Evolutionary conservation across 768 basidiomycete genomes (phyloP).

Genomic region (Amanita phalloides): DNA sequence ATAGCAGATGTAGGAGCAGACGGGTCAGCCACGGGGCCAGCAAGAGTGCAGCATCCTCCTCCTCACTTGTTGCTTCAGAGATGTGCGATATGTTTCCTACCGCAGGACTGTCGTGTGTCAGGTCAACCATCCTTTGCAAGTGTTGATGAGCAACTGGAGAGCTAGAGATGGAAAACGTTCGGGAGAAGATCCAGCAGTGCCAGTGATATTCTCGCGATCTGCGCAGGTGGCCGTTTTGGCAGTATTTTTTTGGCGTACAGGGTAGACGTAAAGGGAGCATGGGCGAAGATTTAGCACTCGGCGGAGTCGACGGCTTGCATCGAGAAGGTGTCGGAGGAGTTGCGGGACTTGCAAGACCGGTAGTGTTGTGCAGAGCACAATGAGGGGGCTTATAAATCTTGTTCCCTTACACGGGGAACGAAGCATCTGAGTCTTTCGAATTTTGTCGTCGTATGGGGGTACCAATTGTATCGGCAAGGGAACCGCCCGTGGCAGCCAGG

Average conservation of each 20-base stretch:
- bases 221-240: slow-evolving; percentile 17
- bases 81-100: slow-evolving; percentile 39
- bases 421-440: slow-evolving; percentile 17
- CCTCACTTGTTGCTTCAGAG: slow-evolving; percentile 50
- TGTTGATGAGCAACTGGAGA: slow-evolving; percentile 46
- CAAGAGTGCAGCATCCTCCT: slow-evolving; percentile 64
- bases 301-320: too few species aligned
- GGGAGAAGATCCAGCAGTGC: slow-evolving; percentile 22
- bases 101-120: background rate
- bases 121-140: slow-evolving; percentile 15
- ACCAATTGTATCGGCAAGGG: too few species aligned
- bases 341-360: slow-evolving; percentile 38
- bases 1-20: slow-evolving; percentile 69
- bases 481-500: too few species aligned
- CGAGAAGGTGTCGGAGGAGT: slow-evolving; percentile 42
- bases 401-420: slow-evolving; percentile 30
- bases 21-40: slow-evolving; percentile 57
- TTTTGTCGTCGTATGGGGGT: slow-evolving; percentile 51
- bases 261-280: slow-evolving; percentile 34
- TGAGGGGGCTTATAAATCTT: slow-evolving; percentile 69
- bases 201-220: slow-evolving; percentile 22
- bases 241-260: slow-evolving; percentile 24
- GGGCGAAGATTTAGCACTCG: slow-evolving; percentile 32
- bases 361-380: slow-evolving; percentile 38
- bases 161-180: slow-evolving; percentile 28